phyloP scores from a whole-genome alignment of 2,329 filamentous ascomycete species.

The Aspergillus jensenii region DNA sequence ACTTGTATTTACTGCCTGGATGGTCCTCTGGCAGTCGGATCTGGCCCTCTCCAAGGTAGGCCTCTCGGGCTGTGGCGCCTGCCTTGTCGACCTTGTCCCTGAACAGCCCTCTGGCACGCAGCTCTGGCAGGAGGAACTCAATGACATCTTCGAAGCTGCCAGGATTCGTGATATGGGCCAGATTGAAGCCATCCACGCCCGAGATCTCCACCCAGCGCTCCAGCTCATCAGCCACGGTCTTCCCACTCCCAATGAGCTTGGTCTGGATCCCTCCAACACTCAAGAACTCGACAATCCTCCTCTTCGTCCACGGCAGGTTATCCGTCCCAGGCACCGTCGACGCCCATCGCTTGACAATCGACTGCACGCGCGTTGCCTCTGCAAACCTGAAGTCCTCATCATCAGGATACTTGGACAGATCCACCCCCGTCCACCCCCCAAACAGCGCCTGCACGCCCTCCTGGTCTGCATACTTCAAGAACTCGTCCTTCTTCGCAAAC shows the following conservation, averaged over 20 bases:
- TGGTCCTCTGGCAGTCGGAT: conserved; percentile 36
- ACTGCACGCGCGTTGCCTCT: conserved; percentile 42
- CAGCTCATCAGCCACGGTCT: conserved; percentile 39
- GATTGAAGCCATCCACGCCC: conserved; percentile 38
- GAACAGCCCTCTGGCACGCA: conserved; percentile 38
- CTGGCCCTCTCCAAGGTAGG: conserved; percentile 33
- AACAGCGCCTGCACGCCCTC: conserved; percentile 48
- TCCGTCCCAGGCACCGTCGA: conserved; percentile 43
- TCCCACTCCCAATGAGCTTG: conserved; percentile 36
- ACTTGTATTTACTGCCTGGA: conserved; percentile 37
- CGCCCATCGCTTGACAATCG: conserved; percentile 47
- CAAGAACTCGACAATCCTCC: conserved; percentile 35
- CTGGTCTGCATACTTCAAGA: conserved; percentile 44
- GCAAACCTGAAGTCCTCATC: conserved; percentile 49
- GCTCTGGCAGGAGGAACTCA: conserved; percentile 31
- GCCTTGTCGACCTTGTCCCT: conserved; percentile 37
- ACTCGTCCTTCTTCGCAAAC: conserved; percentile 42
- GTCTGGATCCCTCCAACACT: conserved; percentile 35
- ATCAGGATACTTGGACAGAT: conserved; percentile 43
- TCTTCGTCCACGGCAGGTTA: conserved; percentile 41
- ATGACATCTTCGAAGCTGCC: conserved; percentile 40
- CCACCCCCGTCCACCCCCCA: conserved; percentile 49
- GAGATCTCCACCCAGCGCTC: conserved; percentile 37
- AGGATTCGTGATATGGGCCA: conserved; percentile 35
- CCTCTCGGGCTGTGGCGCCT: conserved; percentile 42